Evolutionary conservation across 2,329 filamentous ascomycete species (phyloP), one percentile per base, ranked within the genome.

Genomic region (Trichoderma cornu-damae): DNA sequence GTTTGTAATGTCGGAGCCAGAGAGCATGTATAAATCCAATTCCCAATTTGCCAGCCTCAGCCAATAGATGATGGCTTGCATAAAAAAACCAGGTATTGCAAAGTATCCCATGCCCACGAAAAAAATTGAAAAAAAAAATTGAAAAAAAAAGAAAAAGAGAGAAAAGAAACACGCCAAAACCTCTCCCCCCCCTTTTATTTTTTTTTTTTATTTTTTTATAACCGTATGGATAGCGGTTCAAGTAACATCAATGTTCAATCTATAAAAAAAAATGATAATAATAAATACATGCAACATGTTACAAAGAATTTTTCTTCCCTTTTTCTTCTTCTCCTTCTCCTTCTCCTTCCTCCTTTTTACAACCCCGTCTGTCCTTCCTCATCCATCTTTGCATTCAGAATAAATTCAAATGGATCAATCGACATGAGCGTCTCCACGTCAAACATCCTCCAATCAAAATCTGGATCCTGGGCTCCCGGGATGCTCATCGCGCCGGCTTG

Each of bases 371-470:
- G 51, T 3, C 42, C 42, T 30, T 54, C 51, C 12, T 54, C 51
- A 12, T 54, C 47, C 51, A 54, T 54, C 16, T 28, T 46, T 3
- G 51, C 51, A 22, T 54, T 54, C 22, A 54, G 9, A 6, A 54
- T 46, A 35, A 54, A 54, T 24, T 54, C 51, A 22, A 54, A 54
- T 1, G 51, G 51, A 38, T 54, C 51, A 22, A 54, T 54, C 11
- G 51, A 54, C 51, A 54, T 54, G 42, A 54, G 42, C n/a, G 51
- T 54, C 42, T 54, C 51, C 22, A 54, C 51, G n/a, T 54, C 51
- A 43, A 54, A 34, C 51, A 54, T 54, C 3, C 51, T 46, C 51
- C 51, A 54, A n/a, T 54, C 51, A 11, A 54, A 54, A 9, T 54
- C 30, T 6, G 51, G 51, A 9, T 54, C 51, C 3, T 54, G 42